A percentile compares a stretch with the other conserved stretches of the same genome.
Conservation (phyloP, 2,329 filamentous ascomycete species). For the Sporothrix humicola region DNA sequence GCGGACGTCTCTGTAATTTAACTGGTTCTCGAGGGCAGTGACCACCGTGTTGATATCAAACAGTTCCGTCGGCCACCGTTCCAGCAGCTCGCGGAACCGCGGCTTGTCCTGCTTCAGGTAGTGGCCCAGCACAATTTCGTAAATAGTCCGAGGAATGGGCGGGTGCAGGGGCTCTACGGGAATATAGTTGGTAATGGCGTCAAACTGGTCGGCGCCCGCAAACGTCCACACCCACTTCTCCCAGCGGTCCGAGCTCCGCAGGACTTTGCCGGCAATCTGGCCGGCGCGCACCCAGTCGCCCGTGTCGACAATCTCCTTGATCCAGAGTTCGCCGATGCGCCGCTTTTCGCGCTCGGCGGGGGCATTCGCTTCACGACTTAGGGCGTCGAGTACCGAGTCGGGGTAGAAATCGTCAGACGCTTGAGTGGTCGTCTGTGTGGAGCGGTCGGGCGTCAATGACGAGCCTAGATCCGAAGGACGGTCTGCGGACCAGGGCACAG, state of each 20-base stretch:
- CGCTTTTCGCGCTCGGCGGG: conserved; percentile 85
- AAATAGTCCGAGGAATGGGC: conserved; percentile 79
- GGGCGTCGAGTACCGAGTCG: conserved; percentile 69
- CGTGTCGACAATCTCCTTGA: conserved; percentile 79
- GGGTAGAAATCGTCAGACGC: conserved; percentile 69
- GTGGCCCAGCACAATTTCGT: conserved; percentile 86
- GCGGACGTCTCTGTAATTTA: conserved; percentile 74
- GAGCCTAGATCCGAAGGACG: conserved; percentile 50
- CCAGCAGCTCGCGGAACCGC: conserved; percentile 77
- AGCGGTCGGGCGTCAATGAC: conserved; percentile 46
- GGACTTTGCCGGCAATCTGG: conserved; percentile 78
- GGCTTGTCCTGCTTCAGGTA: conserved; percentile 81
- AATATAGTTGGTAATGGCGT: conserved; percentile 86
- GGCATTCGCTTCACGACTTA: conserved; percentile 63
- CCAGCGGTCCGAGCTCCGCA: conserved; percentile 81
- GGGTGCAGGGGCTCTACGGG: conserved; percentile 78
- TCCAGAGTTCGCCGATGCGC: conserved; percentile 89
- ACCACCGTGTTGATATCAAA: conserved; percentile 81
- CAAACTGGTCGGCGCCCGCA: conserved; percentile 81
- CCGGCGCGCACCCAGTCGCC: conserved; percentile 80
- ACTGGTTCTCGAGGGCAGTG: conserved; percentile 78
- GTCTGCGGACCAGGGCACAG: conserved; percentile 49
- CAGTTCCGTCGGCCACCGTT: conserved; percentile 81
- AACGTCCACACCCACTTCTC: conserved; percentile 97
- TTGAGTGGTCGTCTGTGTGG: conserved; percentile 42